Evolutionary conservation across 208 protist genomes (phyloP).

Genomic region (Trichomonas gallinae): DNA sequence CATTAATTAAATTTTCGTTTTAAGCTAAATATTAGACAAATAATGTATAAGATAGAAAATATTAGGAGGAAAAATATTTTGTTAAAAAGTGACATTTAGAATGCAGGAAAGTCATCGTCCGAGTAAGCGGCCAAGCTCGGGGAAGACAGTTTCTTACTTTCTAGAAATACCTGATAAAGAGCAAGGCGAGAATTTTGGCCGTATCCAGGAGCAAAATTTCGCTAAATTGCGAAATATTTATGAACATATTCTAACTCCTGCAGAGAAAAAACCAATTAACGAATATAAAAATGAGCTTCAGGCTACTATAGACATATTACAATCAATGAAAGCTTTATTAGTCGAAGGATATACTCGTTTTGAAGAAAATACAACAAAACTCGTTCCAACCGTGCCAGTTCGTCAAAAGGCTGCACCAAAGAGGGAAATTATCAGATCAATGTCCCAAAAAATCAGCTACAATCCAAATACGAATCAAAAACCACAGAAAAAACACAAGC

Average conservation of each 20-base stretch:
- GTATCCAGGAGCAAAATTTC: background rate
- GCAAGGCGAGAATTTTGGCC: background rate
- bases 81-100: background rate
- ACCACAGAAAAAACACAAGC: background rate
- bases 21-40: too few species aligned
- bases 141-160: background rate
- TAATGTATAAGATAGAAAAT: too few species aligned
- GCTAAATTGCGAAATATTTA: background rate
- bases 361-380: background rate
- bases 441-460: background rate
- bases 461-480: background rate
- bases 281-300: background rate
- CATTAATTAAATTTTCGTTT: too few species aligned
- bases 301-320: background rate
- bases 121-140: background rate
- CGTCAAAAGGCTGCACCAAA: background rate
- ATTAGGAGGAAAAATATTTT: too few species aligned
- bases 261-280: background rate
- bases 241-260: background rate
- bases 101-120: background rate
- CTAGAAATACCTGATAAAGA: background rate
- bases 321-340: background rate
- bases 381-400: background rate
- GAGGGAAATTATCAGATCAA: background rate
- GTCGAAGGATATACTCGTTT: background rate